Conservation (phyloP, 768 basidiomycete genomes). For the Suillus placidus region DNA sequence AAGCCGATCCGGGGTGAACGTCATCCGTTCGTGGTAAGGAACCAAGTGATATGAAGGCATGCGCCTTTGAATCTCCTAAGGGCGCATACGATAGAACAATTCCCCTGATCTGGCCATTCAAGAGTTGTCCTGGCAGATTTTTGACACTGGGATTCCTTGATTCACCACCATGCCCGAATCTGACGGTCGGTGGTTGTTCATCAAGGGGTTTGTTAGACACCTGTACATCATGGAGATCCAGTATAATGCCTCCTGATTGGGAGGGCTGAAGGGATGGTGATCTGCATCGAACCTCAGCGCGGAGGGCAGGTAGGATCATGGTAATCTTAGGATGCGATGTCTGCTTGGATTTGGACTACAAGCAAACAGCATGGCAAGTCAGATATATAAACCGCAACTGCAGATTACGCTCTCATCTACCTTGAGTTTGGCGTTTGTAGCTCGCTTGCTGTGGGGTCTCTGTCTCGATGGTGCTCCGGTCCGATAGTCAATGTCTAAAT, state of each 20-base stretch:
- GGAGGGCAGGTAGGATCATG: constrained; percentile 37
- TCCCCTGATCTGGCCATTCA: constrained; percentile 47
- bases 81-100: constrained; percentile 53
- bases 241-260: constrained; percentile 69
- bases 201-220: constrained; percentile 36
- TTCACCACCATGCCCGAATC: constrained; percentile 31
- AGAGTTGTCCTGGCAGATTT: constrained; percentile 22
- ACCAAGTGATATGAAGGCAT: constrained; percentile 54
- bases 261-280: constrained; percentile 48
- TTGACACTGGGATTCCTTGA: constrained; percentile 7
- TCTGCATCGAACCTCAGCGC: constrained; percentile 69
- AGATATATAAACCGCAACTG: background rate
- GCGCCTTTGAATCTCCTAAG: constrained; percentile 42
- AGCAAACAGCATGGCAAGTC: background rate
- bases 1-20: background rate
- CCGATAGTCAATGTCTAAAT: constrained; percentile 53
- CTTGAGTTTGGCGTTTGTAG: constrained; percentile 17
- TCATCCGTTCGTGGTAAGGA: constrained; percentile 33
- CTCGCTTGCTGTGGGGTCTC: constrained; percentile 10
- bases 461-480: constrained; percentile 14
- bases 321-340: background rate
- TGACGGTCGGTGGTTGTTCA: constrained; percentile 25
- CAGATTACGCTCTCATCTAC: constrained; percentile 14
- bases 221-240: constrained; percentile 61
- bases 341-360: constrained; percentile 4